Percentiles rank a stretch among this genome's conserved stretches.
Evolutionary conservation across 129 eudicot species (phyloP).

Genomic region (Arctium minus): DNA sequence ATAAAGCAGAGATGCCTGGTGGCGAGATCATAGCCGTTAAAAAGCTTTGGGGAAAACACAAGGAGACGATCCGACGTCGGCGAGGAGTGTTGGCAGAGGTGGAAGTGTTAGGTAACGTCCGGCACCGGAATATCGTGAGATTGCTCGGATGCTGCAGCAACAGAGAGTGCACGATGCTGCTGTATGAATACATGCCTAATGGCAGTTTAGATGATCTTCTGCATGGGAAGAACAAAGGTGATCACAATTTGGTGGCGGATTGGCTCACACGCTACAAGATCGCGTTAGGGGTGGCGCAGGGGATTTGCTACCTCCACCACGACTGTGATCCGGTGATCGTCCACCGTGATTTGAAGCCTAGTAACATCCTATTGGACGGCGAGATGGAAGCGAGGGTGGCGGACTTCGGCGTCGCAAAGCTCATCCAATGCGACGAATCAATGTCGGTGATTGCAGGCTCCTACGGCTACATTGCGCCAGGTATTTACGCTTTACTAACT

Average conservation of each 20-base stretch:
- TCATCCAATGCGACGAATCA: slow-evolving; percentile 76
- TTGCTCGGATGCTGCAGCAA: slow-evolving; percentile 90
- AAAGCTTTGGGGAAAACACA: slow-evolving; percentile 88
- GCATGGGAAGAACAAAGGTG: slow-evolving; percentile 73
- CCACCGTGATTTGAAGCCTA: slow-evolving; percentile 93
- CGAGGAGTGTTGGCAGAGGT: slow-evolving; percentile 95
- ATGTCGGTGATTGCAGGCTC: slow-evolving; percentile 99
- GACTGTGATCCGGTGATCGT: slow-evolving; percentile 96
- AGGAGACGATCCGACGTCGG: slow-evolving; percentile 60
- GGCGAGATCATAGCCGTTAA: slow-evolving; percentile 98
- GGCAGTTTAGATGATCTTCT: slow-evolving; percentile 86
- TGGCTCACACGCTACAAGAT: slow-evolving; percentile 89
- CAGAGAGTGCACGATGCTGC: slow-evolving; percentile 73
- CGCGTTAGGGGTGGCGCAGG: slow-evolving; percentile 93
- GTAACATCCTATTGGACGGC: slow-evolving; percentile 73
- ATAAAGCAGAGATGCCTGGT: slow-evolving; percentile 92
- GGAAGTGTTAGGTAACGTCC: slow-evolving; percentile 83
- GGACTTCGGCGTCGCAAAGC: slow-evolving; percentile 94
- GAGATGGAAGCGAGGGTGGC: slow-evolving; percentile 99
- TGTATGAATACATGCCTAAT: slow-evolving; percentile 97
- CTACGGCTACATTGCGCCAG: slow-evolving; percentile 97
- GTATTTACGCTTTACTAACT: slow-evolving; percentile 30
- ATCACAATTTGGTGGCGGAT: slow-evolving; percentile 54
- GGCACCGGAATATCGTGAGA: slow-evolving; percentile 90
- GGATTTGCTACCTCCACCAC: slow-evolving; percentile 93